Evolutionary conservation across 176 grass and related monocot genomes (phyloP).

Genomic region (Triticum monococcum): DNA sequence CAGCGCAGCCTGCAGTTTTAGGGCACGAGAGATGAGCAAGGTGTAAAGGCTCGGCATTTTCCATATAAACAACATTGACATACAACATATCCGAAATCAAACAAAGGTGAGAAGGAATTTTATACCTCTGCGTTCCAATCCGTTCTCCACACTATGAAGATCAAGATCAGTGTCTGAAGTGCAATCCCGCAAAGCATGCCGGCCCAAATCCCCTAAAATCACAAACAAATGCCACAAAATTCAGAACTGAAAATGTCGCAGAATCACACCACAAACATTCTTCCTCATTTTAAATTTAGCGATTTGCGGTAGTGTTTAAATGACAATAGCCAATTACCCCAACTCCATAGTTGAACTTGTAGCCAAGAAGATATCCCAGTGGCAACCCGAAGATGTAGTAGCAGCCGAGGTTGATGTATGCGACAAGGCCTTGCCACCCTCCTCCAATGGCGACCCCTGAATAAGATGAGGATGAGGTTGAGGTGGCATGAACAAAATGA

Average conservation of each 20-base stretch:
- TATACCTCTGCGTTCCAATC: not conserved
- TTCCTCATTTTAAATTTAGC: not conserved
- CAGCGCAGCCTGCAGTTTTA: not conserved
- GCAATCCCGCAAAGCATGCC: not conserved
- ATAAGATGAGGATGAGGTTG: not conserved
- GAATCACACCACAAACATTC: not conserved
- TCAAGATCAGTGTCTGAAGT: not conserved
- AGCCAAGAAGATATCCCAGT: not conserved
- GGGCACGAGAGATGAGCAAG: not conserved
- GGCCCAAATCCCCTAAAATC: not conserved
- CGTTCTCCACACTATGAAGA: not conserved
- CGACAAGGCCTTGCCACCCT: not conserved
- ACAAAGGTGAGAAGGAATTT: not conserved
- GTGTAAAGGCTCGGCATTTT: not conserved
- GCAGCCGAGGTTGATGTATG: not conserved
- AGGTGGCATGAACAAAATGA: not conserved
- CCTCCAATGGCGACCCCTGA: not conserved
- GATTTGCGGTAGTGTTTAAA: not conserved
- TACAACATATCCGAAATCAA: not conserved
- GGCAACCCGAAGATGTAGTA: not conserved
- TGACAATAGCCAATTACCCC: not conserved
- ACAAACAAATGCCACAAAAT: not conserved
- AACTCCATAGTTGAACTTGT: not conserved
- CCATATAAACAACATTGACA: not conserved
- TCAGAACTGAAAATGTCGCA: not conserved